Conservation (phyloP, 306 rosid genomes). For the Vigna mungo region DNA sequence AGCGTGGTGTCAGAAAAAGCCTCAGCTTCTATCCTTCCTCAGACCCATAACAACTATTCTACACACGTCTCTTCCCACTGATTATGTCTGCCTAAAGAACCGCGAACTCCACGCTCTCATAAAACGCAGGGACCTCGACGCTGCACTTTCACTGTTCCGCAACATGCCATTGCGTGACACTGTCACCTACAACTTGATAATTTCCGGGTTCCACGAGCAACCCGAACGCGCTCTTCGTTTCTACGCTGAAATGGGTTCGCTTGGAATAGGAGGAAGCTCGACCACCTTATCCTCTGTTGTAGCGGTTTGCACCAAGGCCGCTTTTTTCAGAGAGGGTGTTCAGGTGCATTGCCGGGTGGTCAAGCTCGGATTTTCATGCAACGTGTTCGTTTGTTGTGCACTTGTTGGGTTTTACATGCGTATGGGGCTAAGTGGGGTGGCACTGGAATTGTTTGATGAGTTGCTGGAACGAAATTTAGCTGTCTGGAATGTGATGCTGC, state of each 20-base stretch:
- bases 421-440: slow-evolving; percentile 51
- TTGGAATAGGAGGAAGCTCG: slow-evolving; percentile 61
- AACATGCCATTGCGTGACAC: slow-evolving; percentile 64
- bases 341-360: slow-evolving; percentile 81
- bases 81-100: slow-evolving; percentile 58
- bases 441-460: slow-evolving; percentile 75
- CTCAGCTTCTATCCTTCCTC: slow-evolving; percentile 31
- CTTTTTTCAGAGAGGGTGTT: slow-evolving; percentile 58
- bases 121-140: slow-evolving; percentile 49
- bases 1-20: slow-evolving; percentile 31
- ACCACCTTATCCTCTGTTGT: slow-evolving; percentile 67
- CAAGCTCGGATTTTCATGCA: slow-evolving; percentile 59
- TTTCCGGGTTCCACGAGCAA: slow-evolving; percentile 60
- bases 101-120: slow-evolving; percentile 51
- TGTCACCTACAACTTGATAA: slow-evolving; percentile 74
- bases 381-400: slow-evolving; percentile 67
- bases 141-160: slow-evolving; percentile 63
- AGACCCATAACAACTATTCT: slow-evolving; percentile 44
- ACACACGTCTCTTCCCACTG: slow-evolving; percentile 29
- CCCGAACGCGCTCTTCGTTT: slow-evolving; percentile 55
- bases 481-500: slow-evolving; percentile 68
- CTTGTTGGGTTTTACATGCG: slow-evolving; percentile 63
- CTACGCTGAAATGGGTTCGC: slow-evolving; percentile 64
- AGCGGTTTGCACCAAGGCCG: slow-evolving; percentile 55
- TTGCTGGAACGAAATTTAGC: slow-evolving; percentile 65